Conservation (phyloP, 2,329 filamentous ascomycete species). For the Chaetothyriales sp. region DNA sequence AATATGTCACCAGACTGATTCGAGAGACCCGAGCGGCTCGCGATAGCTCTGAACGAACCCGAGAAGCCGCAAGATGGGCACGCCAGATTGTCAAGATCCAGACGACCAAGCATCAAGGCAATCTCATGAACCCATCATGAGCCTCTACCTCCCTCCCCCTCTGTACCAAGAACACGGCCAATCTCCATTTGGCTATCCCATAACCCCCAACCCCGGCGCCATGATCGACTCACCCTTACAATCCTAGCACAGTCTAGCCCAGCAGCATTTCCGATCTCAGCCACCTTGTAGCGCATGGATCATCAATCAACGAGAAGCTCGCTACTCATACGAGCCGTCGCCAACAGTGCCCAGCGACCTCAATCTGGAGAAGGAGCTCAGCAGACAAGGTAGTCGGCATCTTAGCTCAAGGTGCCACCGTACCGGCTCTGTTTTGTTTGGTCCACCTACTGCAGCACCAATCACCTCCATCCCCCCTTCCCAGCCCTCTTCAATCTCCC, state of each 20-base stretch:
- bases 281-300: background rate
- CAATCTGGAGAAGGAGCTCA: background rate
- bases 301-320: background rate
- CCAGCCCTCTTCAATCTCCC: background rate
- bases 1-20: slow-evolving; percentile 80
- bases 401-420: background rate
- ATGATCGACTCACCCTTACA: background rate
- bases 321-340: background rate
- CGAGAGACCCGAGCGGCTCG: slow-evolving; percentile 83
- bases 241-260: slow-evolving; percentile 1
- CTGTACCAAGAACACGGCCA: background rate
- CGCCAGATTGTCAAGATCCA: slow-evolving; percentile 96
- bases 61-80: slow-evolving; percentile 92
- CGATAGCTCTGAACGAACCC: slow-evolving; percentile 69
- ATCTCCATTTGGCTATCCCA: background rate
- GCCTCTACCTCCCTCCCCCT: background rate
- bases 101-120: slow-evolving; percentile 17
- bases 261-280: background rate
- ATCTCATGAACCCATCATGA: slow-evolving; percentile 13
- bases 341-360: background rate
- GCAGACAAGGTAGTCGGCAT: background rate
- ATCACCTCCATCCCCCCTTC: background rate
- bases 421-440: background rate
- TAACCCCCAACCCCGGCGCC: background rate
- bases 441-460: background rate